Evolutionary conservation across 192 early-diverging fungal species (phyloP), one percentile per base, ranked within the genome.

Genomic region (Pilobolus umbonatus): DNA sequence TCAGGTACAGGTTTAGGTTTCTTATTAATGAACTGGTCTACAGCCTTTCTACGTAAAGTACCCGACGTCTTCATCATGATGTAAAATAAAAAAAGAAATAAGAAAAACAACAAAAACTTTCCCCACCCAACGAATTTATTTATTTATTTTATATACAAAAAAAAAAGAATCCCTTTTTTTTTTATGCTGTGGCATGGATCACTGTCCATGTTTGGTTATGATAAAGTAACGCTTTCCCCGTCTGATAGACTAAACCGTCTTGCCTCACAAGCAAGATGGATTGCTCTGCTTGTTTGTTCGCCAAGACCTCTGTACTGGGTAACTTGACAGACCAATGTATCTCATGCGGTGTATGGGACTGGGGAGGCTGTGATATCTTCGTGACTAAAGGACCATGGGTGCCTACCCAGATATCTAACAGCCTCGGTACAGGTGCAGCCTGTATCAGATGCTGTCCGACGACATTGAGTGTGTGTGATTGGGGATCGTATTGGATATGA

Each of bases 341-440:
- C 42, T 55, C 57, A 50, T 55, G 42, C 40, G 48, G 58, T 38
- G 32, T 17, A 35, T 52, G 48, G 2, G 57, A 17, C 35, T 52
- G 32, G 21, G 68, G 42, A 26, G 51, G 40, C 49, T 46, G 38
- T 28, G 55, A 14, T n/a, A 39, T 35, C 4, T 48, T 35, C 8
- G 64, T 50, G 14, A 35, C 46, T 2, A 80, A 49, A 19, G 78
- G 73, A 7, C 78, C 78, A 40, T 70, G 62, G 5, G 69, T 65
- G 43, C 78, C 78, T 22, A 80, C 32, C 78, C 78, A 80, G 22
- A 77, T 50, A 42, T 77, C 54, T 55, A 79, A 59, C n/a, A 72
- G 60, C 28, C 53, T 28, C 1, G 57, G 57, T 19, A 55, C 39
- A 14, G 60, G 53, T 0, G 60, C 55, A 14, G 64, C 52, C 24